Evolutionary conservation across 2,329 filamentous ascomycete genomes (phyloP), one percentile per base, ranked within the genome.

Genomic region (Pseudofabraea citricarpa): DNA sequence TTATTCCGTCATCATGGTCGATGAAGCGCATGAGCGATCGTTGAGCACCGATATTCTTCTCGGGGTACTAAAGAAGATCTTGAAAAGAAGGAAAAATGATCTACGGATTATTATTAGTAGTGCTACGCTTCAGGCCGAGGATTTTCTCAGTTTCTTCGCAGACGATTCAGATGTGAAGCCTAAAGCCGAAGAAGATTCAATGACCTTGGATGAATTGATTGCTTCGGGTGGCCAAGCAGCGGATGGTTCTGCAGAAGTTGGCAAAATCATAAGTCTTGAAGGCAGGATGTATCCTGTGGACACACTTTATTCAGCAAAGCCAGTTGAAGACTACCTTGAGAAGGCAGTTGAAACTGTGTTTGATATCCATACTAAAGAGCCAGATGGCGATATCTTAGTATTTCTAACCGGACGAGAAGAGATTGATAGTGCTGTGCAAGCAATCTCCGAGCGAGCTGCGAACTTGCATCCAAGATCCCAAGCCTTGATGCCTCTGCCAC

Each of bases 1-100:
- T 9, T 98, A 98, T 62, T 94, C 90, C 0, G 85, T 95, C 35
- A 88, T 98, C 56, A 96, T 98, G 89, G 86, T 98, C 6, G 93
- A 98, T 60, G 91, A 97, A 66, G 93, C 91, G 6, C 93, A 98
- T 61, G 91, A 97, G 65, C 77, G 93, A 42, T 95, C 90, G 38
- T 77, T 97, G 46, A 94, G 88, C 62, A 95, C 90, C 1, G 93
- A 98, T 59, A 79, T 98, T 10, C 72, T 97, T 6, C 75, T 98
- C 3, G 91, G 93, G 0, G 70, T 97, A 12, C 66, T 98, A 29
- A 96, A 95, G 63, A 97, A 97, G 64, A 91, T 98, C 40, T 70
- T 81, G 43, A 88, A 80, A 62, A 85, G 81, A 57, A 75, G 93
- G 33, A 77, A 85, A 6, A 54, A 56, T 44, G 90, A 96, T 46